These are phyloP conservation scores for Dioscorea cayenensis DNA, from an alignment of 116 monocot genomes.

Conservation along the genomic window DNA sequence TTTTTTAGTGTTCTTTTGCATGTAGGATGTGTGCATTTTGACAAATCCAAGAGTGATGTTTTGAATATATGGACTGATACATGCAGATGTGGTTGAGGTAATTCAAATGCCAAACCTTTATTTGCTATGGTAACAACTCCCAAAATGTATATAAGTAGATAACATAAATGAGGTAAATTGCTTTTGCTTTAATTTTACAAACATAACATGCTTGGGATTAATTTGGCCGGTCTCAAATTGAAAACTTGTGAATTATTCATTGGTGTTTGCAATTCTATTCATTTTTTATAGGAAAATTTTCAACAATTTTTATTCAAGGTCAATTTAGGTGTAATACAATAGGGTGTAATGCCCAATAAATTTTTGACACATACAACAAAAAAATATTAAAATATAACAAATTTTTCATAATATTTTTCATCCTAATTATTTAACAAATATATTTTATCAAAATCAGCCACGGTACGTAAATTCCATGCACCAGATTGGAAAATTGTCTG, in stretches of 20 bases:
- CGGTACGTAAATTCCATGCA: conserved; percentile 59
- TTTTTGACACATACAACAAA: too few relatives aligned
- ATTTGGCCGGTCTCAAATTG: not conserved
- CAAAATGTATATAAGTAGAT: conserved; percentile 58
- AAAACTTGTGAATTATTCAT: not conserved
- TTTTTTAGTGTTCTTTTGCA: not conserved
- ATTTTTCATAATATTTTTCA: too few relatives aligned
- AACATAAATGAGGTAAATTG: conserved; percentile 52
- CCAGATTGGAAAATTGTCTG: conserved; percentile 29
- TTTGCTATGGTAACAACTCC: conserved; percentile 56
- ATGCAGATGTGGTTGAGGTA: conserved; percentile 58
- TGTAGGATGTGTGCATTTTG: not conserved
- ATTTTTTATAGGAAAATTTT: not conserved
- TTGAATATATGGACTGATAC: not conserved
- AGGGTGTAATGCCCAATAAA: too few relatives aligned
- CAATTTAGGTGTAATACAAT: not conserved
- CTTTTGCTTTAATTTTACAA: not conserved
- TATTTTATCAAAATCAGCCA: conserved; percentile 75
- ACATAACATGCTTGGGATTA: not conserved
- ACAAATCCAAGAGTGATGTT: not conserved
- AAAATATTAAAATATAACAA: too few relatives aligned
- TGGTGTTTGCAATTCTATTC: not conserved
- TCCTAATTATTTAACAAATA: conserved; percentile 13
- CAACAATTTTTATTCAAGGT: not conserved
- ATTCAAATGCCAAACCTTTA: conserved; percentile 30